Base-by-base conservation (phyloP, 73 alveolate species). In the Blepharisma japonicum region DNA sequence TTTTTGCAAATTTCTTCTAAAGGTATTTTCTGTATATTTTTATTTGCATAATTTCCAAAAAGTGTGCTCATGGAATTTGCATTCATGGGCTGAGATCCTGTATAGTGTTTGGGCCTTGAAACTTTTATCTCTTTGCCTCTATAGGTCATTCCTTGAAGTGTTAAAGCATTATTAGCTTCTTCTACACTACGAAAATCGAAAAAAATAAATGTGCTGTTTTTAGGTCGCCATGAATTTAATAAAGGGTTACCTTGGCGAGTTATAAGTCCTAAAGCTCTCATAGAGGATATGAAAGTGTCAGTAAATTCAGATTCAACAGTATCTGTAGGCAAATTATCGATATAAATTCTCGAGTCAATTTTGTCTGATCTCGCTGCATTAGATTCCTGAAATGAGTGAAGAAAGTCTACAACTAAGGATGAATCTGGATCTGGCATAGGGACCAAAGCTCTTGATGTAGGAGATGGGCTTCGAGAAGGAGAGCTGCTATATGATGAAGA, bases 151-250 rank as follows among this genome's bases (percentile, higher is more conserved):
- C 91, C 90, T 53, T 90, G 78, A 27, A 93, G 87, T 47, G 81
- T 81, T 55, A 93, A 88, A 6, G 94, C 96, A 56, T 80, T 71
- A 55, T 90, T 92, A 4, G 98, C 97, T 79, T 93, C 98, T 76
- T 91, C 95, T 5, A 92, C 90, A n/a, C 96, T 78, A 70, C 96
- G 81, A 70, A 93, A 93, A 68, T 93, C 98, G 18, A 61, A 9
- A n/a, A 61, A 14, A 14, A 61, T 25, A 61, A 61, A 61, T 14
- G 39, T 61, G 18, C 23, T 14, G 4, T 61, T 61, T 61, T 61
- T 61, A 14, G 74, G 74, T 25, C 23, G 14, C 74, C 74, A 61
- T 2, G 47, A n/a, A 14, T 61, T 25, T 20, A 61, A 9, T 9
- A 61, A 39, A 61, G 74, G 74, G 47, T 5, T 25, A 14, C 74